Evolutionary conservation across 2,329 filamentous ascomycete species (phyloP), one percentile per base, ranked within the genome.

Genomic region (Trichoderma semiorbis): DNA sequence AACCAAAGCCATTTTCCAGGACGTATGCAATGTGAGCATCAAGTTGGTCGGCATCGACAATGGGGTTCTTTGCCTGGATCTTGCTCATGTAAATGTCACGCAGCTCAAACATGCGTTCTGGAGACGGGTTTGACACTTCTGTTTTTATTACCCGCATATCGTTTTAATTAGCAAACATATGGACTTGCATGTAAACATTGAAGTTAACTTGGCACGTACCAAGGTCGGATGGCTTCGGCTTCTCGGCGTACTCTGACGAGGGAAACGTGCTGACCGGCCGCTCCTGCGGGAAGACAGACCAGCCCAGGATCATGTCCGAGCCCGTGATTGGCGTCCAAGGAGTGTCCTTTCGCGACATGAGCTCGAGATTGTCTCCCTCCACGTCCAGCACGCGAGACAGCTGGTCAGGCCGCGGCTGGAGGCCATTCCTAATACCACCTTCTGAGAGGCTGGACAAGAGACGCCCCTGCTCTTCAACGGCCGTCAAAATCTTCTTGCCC

Each of bases 31-130:
- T 66, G 21, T 66, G 47, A 8, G 47, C 63, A 2, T 66, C 63
- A 5, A 66, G 63, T 32, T 66, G 63, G 47, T 66, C 63, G 5
- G 63, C 63, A 14, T 66, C 63, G 30, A 66, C 63, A 8, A 66
- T 66, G 32, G 63, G 63, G 2, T 66, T 66, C 24, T 66, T 66
- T 18, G 10, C 63, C 12, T 66, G 63, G 21, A 66, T 66, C 30
- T 55, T 66, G 63, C 43, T 66, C 47, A 66, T 66, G 21, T 66
- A 66, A 7, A 66, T 66, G 47, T 66, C 63, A 4, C 63, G 63
- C 16, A 66, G 21, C 10, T 66, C 63, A 36, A 66, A 66, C 63
- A 66, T 66, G 30, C 63, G 63, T 36, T 66, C 63, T 24, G 63
- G 63, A 0, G 63, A 66, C 1, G 63, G 63, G 16, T 55, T 66